A percentile compares a stretch with the other conserved stretches of the same genome.
phyloP scores from a whole-genome alignment of 768 basidiomycete genomes.

The Xerocomus spinulosus region DNA sequence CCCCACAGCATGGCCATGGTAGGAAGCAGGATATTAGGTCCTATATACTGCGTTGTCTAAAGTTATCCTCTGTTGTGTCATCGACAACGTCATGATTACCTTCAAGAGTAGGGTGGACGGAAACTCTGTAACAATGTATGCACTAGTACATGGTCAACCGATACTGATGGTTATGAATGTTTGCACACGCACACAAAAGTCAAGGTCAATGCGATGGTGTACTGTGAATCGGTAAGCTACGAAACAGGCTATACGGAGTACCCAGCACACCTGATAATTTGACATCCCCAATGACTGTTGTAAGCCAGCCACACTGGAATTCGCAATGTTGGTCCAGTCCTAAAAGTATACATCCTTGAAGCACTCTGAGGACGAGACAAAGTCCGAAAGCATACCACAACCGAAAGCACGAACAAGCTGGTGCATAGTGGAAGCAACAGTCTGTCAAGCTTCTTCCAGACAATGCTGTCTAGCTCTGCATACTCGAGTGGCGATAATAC shows the following conservation, averaged over 20 bases:
- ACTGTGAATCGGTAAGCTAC: conserved; percentile 19
- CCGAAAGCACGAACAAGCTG: conserved; percentile 47
- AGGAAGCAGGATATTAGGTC: conserved; percentile 57
- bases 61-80: neutral
- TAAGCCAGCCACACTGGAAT: conserved; percentile 60
- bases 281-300: conserved; percentile 42
- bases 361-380: conserved; percentile 13
- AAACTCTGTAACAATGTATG: conserved; percentile 53
- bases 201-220: conserved; percentile 30
- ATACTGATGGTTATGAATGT: neutral
- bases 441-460: conserved; percentile 48
- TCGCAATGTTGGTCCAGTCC: conserved; percentile 47
- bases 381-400: conserved; percentile 13
- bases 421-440: conserved; percentile 47
- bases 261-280: conserved; percentile 22
- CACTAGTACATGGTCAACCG: conserved; percentile 17
- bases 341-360: conserved; percentile 1
- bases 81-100: conserved; percentile 13
- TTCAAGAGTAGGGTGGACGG: conserved; percentile 59
- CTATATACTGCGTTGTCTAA: conserved; percentile 27
- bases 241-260: no score
- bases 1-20: conserved; percentile 63
- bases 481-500: conserved; percentile 8
- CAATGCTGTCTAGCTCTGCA: conserved; percentile 30
- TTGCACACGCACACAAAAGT: conserved; percentile 20